Evolutionary conservation across 192 early-diverging fungal genomes (phyloP).

Genomic region (Geosiphon pyriformis): DNA sequence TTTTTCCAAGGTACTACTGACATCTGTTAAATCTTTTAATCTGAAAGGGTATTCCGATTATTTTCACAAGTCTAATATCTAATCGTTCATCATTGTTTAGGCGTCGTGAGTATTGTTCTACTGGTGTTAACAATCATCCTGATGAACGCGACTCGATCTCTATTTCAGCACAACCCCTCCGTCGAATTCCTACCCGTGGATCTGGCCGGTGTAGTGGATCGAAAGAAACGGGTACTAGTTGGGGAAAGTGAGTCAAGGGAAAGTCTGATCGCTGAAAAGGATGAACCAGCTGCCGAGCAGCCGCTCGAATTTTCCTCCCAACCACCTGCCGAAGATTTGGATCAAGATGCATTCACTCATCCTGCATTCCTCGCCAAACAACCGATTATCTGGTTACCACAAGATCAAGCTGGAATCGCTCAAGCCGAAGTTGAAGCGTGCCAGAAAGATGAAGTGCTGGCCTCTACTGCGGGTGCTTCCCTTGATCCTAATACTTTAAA

Average conservation of each 20-base stretch:
- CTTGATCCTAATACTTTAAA: not conserved
- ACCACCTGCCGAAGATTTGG: not conserved
- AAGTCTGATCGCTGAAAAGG: not conserved
- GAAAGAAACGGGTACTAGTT: not conserved
- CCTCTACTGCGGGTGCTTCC: constrained; percentile 19
- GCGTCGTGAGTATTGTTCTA: constrained; percentile 11
- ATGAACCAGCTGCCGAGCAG: not conserved
- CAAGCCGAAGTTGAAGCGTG: constrained; percentile 19
- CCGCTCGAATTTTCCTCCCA: not conserved
- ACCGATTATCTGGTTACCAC: constrained; percentile 36
- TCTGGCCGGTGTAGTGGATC: constrained; percentile 9
- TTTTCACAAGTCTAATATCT: not conserved
- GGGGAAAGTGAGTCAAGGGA: not conserved
- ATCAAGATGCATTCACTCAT: constrained; percentile 29
- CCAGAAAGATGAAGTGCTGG: constrained; percentile 13
- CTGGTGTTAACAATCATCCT: not conserved
- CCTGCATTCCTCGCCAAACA: constrained; percentile 23
- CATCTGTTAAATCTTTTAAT: constrained; percentile 17
- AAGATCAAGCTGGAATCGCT: constrained; percentile 33
- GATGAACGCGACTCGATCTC: not conserved
- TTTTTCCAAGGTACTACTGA: constrained; percentile 35
- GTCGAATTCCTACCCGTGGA: constrained; percentile 20
- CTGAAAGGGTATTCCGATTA: too few species aligned
- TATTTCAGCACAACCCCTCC: constrained; percentile 14
- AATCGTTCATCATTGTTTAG: not conserved